These are phyloP conservation scores for Aspergillus unguis DNA, from an alignment of 2,329 filamentous ascomycete genomes.

Conservation along the genomic window DNA sequence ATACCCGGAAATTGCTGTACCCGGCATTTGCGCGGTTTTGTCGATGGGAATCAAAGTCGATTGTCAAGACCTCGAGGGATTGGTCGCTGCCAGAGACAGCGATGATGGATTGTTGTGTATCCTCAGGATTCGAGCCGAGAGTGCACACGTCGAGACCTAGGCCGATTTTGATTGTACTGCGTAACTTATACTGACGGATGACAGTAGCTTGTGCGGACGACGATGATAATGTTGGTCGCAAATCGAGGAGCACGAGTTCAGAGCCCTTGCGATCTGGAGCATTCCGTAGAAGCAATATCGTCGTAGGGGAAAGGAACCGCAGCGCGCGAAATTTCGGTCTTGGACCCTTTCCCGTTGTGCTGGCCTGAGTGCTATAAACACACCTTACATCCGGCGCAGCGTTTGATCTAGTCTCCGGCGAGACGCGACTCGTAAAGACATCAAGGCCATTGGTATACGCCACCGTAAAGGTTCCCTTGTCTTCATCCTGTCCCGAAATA, in stretches of 20 bases:
- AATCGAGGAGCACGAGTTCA: conserved; percentile 51
- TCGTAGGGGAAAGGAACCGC: conserved; percentile 53
- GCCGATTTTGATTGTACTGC: conserved; percentile 67
- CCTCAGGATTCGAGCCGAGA: conserved; percentile 57
- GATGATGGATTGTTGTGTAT: conserved; percentile 72
- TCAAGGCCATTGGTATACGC: conserved; percentile 76
- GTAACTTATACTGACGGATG: conserved; percentile 56
- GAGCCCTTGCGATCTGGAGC: conserved; percentile 53
- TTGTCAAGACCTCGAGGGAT: conserved; percentile 72
- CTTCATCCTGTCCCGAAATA: conserved; percentile 31
- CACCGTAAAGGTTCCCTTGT: conserved; percentile 58
- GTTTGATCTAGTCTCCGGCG: conserved; percentile 48
- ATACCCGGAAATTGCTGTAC: conserved; percentile 49
- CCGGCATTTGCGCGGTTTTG: conserved; percentile 21
- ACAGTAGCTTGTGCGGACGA: conserved; percentile 41
- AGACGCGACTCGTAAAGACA: conserved; percentile 64
- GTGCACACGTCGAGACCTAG: conserved; percentile 74
- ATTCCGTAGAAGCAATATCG: conserved; percentile 57
- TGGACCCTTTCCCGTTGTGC: conserved; percentile 29
- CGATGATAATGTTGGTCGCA: conserved; percentile 15
- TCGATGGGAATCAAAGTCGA: conserved; percentile 59
- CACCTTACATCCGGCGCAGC: conserved; percentile 31
- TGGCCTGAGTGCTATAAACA: conserved; percentile 29
- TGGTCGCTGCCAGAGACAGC: conserved; percentile 77
- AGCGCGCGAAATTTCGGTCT: conserved; percentile 54